Percentiles rank a stretch among this genome's conserved stretches.
Evolutionary conservation across 768 basidiomycete genomes (phyloP).

Genomic region (Pulveroboletus sp.): DNA sequence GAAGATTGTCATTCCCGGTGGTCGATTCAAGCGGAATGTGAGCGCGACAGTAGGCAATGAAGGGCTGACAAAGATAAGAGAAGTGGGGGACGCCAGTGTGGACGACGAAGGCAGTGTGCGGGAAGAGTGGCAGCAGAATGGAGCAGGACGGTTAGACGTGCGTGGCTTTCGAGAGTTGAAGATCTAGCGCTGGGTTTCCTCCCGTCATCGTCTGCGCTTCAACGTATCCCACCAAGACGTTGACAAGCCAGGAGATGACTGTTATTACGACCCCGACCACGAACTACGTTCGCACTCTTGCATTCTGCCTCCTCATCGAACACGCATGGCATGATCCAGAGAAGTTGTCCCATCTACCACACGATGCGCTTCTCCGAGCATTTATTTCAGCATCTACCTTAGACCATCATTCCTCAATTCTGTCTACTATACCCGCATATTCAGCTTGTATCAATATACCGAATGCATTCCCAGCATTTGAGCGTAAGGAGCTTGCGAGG

Average conservation of each 20-base stretch:
- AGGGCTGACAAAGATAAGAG: conserved; percentile 18
- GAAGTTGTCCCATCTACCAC: conserved; percentile 1
- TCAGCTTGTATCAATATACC: conserved; percentile 28
- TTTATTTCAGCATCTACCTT: conserved; percentile 27
- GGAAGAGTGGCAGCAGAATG: conserved; percentile 61
- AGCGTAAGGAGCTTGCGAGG: background rate
- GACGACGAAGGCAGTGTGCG: conserved; percentile 33
- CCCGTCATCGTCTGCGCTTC: background rate
- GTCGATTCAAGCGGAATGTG: conserved; percentile 38
- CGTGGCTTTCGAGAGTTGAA: conserved; percentile 74
- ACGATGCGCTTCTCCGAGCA: conserved; percentile 8
- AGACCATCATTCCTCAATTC: conserved; percentile 20
- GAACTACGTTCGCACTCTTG: background rate
- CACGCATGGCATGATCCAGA: conserved; percentile 8
- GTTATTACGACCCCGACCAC: conserved; percentile 6
- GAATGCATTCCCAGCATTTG: conserved; percentile 1
- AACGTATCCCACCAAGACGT: conserved; percentile 1
- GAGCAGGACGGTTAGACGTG: conserved; percentile 68
- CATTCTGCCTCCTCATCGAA: conserved; percentile 4
- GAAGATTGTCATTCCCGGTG: conserved; percentile 60
- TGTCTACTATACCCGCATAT: conserved; percentile 25
- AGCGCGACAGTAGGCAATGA: conserved; percentile 6
- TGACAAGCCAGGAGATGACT: conserved; percentile 9
- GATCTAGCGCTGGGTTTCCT: conserved; percentile 39
- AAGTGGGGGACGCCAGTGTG: conserved; percentile 20